Evolutionary conservation across 257 asterid genomes (phyloP).

Genomic region (Dorcoceras hygrometricum): DNA sequence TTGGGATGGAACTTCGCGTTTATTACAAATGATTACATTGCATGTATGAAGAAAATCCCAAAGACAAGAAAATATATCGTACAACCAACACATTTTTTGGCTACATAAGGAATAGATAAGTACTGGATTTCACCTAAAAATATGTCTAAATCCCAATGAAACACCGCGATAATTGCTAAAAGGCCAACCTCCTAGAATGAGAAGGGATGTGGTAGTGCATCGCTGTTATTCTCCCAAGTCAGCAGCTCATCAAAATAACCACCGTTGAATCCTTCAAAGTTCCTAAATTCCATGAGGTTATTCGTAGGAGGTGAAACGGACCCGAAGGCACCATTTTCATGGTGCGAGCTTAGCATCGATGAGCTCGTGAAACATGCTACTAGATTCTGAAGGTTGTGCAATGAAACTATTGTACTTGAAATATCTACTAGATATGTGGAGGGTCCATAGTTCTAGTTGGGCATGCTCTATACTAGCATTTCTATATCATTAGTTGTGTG

Average conservation of each 20-base stretch:
- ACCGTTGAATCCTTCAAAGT: conserved; percentile 22
- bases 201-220: conserved; percentile 59
- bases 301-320: conserved; percentile 18
- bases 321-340: conserved; percentile 22
- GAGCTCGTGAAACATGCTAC: conserved; percentile 24
- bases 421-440: no score
- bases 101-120: no score
- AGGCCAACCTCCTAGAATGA: conserved; percentile 60
- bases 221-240: conserved; percentile 32
- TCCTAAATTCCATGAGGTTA: conserved; percentile 15
- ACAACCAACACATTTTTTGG: no score
- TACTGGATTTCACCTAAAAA: background rate
- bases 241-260: conserved; percentile 29
- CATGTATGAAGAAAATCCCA: no score
- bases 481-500: no score
- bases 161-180: conserved; percentile 22
- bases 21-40: no score
- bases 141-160: background rate
- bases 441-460: no score
- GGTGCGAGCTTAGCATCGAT: conserved; percentile 24
- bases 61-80: no score
- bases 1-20: no score
- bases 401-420: no score
- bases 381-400: no score
- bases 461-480: no score